These are phyloP conservation scores for Beauveria asiatica DNA, from an alignment of 2,329 filamentous ascomycete genomes.

Conservation along the genomic window DNA sequence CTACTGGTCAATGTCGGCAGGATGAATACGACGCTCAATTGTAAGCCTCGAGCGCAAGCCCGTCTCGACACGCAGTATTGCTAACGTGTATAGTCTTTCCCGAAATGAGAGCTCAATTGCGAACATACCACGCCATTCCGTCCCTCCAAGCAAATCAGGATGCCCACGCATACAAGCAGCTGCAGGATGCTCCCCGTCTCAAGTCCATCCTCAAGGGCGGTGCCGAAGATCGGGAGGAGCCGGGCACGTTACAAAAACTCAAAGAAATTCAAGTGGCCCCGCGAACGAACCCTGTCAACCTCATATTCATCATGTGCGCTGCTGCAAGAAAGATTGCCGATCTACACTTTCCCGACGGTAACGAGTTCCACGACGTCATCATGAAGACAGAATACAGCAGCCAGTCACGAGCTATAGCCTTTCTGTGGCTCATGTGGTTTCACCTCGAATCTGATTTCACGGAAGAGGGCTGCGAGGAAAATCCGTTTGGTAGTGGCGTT, in stretches of 20 bases:
- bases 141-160: constrained; percentile 93
- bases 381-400: constrained; percentile 84
- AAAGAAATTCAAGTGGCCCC: constrained; percentile 49
- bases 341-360: constrained; percentile 73
- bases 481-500: constrained; percentile 74
- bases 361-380: constrained; percentile 93
- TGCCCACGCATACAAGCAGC: constrained; percentile 91
- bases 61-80: background rate
- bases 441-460: constrained; percentile 95
- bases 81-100: constrained; percentile 69
- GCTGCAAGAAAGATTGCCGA: constrained; percentile 89
- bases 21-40: constrained; percentile 98
- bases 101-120: constrained; percentile 94
- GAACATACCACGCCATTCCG: constrained; percentile 96
- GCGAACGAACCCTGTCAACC: constrained; percentile 92
- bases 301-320: constrained; percentile 90
- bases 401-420: constrained; percentile 73
- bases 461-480: constrained; percentile 75
- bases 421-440: constrained; percentile 98
- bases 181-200: constrained; percentile 89
- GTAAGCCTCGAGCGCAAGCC: constrained; percentile 40
- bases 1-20: constrained; percentile 91
- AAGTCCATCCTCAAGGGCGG: constrained; percentile 98
- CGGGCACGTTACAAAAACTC: constrained; percentile 74
- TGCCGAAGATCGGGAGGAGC: constrained; percentile 81